A percentile compares a stretch with the other conserved stretches of the same genome.
These are phyloP conservation scores for Penicillium salamii DNA, from an alignment of 495 filamentous ascomycete species.

Conservation along the genomic window DNA sequence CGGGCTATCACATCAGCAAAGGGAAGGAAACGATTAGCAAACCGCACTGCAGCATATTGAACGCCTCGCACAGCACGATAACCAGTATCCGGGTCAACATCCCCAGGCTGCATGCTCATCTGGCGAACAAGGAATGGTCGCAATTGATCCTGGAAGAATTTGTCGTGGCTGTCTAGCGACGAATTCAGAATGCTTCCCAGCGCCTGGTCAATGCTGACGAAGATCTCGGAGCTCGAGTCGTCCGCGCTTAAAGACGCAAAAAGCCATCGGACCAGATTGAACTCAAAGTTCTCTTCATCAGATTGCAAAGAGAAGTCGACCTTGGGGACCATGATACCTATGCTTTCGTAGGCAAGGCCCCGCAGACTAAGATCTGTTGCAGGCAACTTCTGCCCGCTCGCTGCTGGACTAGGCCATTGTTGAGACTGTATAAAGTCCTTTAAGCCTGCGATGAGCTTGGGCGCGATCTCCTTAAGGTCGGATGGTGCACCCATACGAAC, in stretches of 20 bases:
- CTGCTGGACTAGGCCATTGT: conserved; percentile 71
- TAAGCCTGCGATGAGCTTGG: conserved; percentile 67
- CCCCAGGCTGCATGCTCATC: conserved; percentile 57
- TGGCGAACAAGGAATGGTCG: conserved; percentile 61
- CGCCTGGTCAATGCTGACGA: conserved; percentile 85
- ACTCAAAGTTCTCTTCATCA: conserved; percentile 43
- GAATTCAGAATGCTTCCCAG: conserved; percentile 71
- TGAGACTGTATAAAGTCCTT: conserved; percentile 73
- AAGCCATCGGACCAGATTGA: conserved; percentile 71
- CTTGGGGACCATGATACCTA: conserved; percentile 71
- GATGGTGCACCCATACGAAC: conserved; percentile 66
- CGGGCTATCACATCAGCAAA: conserved; percentile 75
- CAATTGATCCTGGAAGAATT: conserved; percentile 47
- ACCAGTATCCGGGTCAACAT: conserved; percentile 36
- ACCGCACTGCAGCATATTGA: conserved; percentile 80
- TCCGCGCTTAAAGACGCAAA: conserved; percentile 81
- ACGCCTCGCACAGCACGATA: conserved; percentile 57
- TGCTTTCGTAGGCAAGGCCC: conserved; percentile 75
- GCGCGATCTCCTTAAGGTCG: conserved; percentile 60
- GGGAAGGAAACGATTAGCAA: conserved; percentile 84
- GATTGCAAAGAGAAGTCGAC: conserved; percentile 34
- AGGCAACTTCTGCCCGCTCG: conserved; percentile 43
- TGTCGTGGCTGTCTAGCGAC: conserved; percentile 46
- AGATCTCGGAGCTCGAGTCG: conserved; percentile 66
- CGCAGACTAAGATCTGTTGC: conserved; percentile 63